Evolutionary conservation across 257 asterid genomes (phyloP).

Genomic region (Primulina huaijiensis): DNA sequence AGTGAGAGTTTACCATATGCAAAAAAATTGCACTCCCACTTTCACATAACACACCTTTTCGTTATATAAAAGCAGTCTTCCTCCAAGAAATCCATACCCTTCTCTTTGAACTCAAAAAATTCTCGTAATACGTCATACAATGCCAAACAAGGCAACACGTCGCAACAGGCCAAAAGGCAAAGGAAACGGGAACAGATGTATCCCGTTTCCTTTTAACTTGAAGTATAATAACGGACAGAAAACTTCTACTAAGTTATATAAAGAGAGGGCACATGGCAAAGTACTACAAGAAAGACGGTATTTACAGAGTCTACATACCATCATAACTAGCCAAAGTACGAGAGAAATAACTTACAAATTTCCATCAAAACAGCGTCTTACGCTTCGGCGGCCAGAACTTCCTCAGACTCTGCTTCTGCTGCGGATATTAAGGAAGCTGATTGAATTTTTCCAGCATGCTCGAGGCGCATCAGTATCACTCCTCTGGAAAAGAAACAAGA

Average conservation of each 20-base stretch:
- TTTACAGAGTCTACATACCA: background rate
- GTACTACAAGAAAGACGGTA: background rate
- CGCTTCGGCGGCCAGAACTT: constrained; percentile 43
- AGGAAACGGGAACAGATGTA: background rate
- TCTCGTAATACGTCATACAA: background rate
- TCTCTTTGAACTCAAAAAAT: background rate
- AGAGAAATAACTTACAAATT: background rate
- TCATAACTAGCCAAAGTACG: background rate
- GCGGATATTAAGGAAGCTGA: constrained; percentile 88
- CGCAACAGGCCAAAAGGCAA: background rate
- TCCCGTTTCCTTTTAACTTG: background rate
- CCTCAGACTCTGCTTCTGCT: constrained; percentile 58
- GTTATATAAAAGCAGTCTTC: background rate
- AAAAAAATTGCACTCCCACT: too few species aligned
- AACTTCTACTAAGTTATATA: background rate
- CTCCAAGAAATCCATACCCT: background rate
- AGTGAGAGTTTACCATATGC: background rate
- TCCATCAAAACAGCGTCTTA: background rate
- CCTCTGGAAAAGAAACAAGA: constrained; percentile 48
- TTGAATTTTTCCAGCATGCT: constrained; percentile 86
- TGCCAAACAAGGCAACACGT: background rate
- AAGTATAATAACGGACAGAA: background rate
- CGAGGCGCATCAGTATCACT: constrained; percentile 93
- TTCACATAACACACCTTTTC: background rate
- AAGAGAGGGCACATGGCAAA: background rate